Conservation (phyloP, 352 stramenopile species). For the Phytopythium boreale region DNA sequence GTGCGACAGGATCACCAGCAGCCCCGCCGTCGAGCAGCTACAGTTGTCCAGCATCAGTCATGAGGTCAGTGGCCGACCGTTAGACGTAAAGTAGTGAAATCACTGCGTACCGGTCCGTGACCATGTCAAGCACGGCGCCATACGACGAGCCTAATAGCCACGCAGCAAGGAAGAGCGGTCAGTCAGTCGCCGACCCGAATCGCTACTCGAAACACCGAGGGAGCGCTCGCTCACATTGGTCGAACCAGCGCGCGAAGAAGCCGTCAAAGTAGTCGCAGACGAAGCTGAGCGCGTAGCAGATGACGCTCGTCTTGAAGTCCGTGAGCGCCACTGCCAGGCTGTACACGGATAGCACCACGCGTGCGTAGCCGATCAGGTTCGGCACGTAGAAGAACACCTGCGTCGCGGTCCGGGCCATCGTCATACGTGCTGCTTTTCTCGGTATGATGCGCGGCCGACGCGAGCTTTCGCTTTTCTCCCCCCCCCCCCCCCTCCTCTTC, state of each 20-base stretch:
- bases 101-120: slow-evolving; percentile 89
- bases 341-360: slow-evolving; percentile 84
- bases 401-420: slow-evolving; percentile 35
- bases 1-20: slow-evolving; percentile 93
- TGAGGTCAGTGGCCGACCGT: background rate
- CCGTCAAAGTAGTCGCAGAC: slow-evolving; percentile 98
- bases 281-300: slow-evolving; percentile 95
- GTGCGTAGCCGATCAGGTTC: slow-evolving; percentile 95
- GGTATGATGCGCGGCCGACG: no score
- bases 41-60: background rate
- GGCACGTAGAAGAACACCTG: slow-evolving; percentile 95
- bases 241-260: slow-evolving; percentile 94
- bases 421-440: background rate
- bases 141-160: slow-evolving; percentile 81
- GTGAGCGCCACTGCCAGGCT: slow-evolving; percentile 80
- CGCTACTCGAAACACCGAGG: background rate
- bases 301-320: slow-evolving; percentile 72
- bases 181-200: background rate
- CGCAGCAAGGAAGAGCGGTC: background rate
- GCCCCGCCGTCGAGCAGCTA: slow-evolving; percentile 92
- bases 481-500: no score
- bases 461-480: background rate
- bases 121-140: slow-evolving; percentile 97
- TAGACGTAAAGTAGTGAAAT: background rate
- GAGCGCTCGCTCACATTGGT: slow-evolving; percentile 83